Evolutionary conservation across 176 grass and related monocot genomes (phyloP).

Genomic region (Musa troglodytarum): DNA sequence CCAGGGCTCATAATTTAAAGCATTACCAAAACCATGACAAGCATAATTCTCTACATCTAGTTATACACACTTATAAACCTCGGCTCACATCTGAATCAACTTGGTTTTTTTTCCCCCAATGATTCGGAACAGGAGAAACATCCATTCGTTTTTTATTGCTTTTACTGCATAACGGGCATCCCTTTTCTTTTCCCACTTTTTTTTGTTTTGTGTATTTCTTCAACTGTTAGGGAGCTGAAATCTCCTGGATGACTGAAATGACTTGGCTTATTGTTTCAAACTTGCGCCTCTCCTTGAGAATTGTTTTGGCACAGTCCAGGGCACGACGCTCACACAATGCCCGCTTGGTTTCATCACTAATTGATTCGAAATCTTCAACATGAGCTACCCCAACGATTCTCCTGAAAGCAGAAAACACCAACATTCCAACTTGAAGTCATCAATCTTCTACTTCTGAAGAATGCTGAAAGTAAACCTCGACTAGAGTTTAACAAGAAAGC

Average conservation of each 20-base stretch:
- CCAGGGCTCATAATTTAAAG: too few relatives aligned
- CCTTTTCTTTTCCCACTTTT: too few relatives aligned
- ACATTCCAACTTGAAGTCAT: background rate
- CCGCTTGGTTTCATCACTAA: slow-evolving; percentile 48
- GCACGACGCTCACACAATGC: slow-evolving; percentile 56
- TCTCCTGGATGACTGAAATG: slow-evolving; percentile 34
- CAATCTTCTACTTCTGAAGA: too few relatives aligned
- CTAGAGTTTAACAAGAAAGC: too few relatives aligned
- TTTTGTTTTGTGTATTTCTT: background rate
- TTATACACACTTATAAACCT: too few relatives aligned
- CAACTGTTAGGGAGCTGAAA: slow-evolving; percentile 6
- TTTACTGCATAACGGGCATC: too few relatives aligned
- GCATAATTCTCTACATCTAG: too few relatives aligned
- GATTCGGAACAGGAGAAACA: background rate
- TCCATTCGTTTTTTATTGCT: background rate
- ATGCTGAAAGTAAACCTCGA: too few relatives aligned
- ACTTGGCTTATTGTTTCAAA: slow-evolving; percentile 49
- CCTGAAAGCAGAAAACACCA: slow-evolving; percentile 27
- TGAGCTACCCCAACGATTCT: slow-evolving; percentile 89
- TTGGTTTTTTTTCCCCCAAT: too few relatives aligned
- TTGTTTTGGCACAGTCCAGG: slow-evolving; percentile 55
- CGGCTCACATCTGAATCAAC: too few relatives aligned
- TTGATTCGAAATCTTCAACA: slow-evolving; percentile 79
- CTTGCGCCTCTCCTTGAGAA: slow-evolving; percentile 55
- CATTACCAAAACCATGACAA: too few relatives aligned